A percentile compares a stretch with the other conserved stretches of the same genome.
Evolutionary conservation across 2,329 filamentous ascomycete species (phyloP).

Genomic region (Volutella citrinella): DNA sequence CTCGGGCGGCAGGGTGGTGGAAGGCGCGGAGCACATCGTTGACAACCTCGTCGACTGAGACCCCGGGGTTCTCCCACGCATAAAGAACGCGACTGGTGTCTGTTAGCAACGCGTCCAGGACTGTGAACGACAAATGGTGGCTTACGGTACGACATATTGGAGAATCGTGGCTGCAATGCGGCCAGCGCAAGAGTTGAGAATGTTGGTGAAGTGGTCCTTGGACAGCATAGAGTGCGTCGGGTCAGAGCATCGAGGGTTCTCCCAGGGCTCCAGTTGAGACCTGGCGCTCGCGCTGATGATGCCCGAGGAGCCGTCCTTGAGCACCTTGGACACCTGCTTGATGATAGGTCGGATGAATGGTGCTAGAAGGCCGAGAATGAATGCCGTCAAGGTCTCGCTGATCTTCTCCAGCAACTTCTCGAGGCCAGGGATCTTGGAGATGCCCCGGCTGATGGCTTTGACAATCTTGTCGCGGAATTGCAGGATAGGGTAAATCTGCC

Average conservation of each 20-base stretch:
- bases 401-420: slow-evolving; percentile 91
- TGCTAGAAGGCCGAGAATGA: slow-evolving; percentile 84
- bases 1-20: slow-evolving; percentile 83
- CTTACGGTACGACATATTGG: slow-evolving; percentile 79
- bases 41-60: slow-evolving; percentile 79
- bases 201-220: slow-evolving; percentile 81
- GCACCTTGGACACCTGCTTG: slow-evolving; percentile 73
- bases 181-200: slow-evolving; percentile 75
- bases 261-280: slow-evolving; percentile 78
- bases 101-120: slow-evolving; percentile 6
- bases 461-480: slow-evolving; percentile 94
- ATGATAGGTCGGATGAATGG: slow-evolving; percentile 94
- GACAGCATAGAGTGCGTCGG: slow-evolving; percentile 81
- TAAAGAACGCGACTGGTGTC: slow-evolving; percentile 68
- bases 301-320: slow-evolving; percentile 81
- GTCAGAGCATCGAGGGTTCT: slow-evolving; percentile 69
- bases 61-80: slow-evolving; percentile 85
- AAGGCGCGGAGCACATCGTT: slow-evolving; percentile 79
- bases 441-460: slow-evolving; percentile 76
- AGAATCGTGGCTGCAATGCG: slow-evolving; percentile 71
- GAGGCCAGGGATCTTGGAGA: slow-evolving; percentile 88
- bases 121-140: slow-evolving; percentile 10
- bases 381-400: slow-evolving; percentile 86
- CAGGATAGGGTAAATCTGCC: slow-evolving; percentile 91
- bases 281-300: slow-evolving; percentile 66